Conservation (phyloP, 75 land plant species). For the Sequoia sempervirens region DNA sequence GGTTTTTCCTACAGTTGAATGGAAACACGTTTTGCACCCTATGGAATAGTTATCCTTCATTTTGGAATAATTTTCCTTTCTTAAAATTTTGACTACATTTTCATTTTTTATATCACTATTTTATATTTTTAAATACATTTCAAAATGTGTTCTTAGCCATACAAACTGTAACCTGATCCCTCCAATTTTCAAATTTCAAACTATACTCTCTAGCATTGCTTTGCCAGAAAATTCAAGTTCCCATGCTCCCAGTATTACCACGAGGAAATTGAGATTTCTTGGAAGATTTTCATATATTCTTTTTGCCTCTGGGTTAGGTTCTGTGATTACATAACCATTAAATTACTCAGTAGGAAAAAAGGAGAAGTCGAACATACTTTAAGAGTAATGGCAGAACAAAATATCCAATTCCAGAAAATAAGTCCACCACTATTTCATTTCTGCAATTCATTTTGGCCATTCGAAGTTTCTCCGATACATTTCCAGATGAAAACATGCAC, state of each 20-base stretch:
- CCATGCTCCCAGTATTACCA: neutral
- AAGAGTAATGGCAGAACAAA: constrained; percentile 81
- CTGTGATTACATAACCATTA: neutral
- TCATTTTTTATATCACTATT: neutral
- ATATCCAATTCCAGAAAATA: constrained; percentile 96
- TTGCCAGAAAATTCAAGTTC: neutral
- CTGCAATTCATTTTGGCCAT: constrained; percentile 62
- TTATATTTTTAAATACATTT: neutral
- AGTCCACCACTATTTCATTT: constrained; percentile 73
- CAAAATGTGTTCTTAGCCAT: neutral
- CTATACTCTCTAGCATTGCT: neutral
- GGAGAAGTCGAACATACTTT: constrained; percentile 41
- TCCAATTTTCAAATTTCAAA: neutral
- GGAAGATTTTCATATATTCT: neutral
- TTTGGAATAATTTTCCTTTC: neutral
- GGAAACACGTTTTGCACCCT: neutral
- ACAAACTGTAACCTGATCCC: neutral
- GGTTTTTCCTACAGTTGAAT: neutral
- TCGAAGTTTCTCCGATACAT: constrained; percentile 81
- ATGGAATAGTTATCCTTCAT: neutral
- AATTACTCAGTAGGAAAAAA: neutral
- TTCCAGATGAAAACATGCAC: constrained; percentile 98
- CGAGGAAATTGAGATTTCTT: neutral
- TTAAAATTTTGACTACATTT: neutral
- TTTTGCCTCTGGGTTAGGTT: neutral